Evolutionary conservation across 192 early-diverging fungal species (phyloP), one percentile per base, ranked within the genome.

Genomic region (Entomortierella lignicola): DNA sequence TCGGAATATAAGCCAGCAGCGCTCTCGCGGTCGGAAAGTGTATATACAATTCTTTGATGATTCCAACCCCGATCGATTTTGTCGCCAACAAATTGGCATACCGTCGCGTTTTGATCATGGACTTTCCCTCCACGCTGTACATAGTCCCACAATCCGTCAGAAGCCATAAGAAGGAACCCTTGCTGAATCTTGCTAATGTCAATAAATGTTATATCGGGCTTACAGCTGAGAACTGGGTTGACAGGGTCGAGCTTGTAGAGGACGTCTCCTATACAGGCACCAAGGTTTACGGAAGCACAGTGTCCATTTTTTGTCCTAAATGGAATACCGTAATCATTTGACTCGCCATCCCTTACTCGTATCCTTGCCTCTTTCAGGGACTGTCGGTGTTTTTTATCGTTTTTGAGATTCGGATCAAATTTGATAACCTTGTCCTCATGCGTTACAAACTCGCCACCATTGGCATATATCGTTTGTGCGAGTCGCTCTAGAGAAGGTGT

Each of bases 391-490:
- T 83, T 82, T 44, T 87, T 84, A 37, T 87, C 85, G 56, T 80
- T 80, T 34, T 79, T 63, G 18, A 81, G 74, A 53, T 71, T 72
- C 2, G 83, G 68, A 53, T 89, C 88, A 48, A 89, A 83, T 48
- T 81, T 80, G 51, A 87, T 89, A 8, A 86, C 60, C 60, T 89
- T 87, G 60, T 87, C 85, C 0, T 86, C 83, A 48, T 83, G 83
- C 50, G 87, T 86, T 17, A 89, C 84, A 82, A 89, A 89, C 56
- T 86, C 85, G 34, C 88, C 88, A 30, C 88, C 88, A 54, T 87
- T 89, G 6, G 83, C 85, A 30, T 85, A 74, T 42, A 89, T 87
- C 44, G 84, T 73, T 27, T 82, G 72, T 11, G 85, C 88, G 1
- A 89, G 82, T 53, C 85, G 83, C 55, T 89, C 88, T 11, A 89